Conservation (phyloP, 176 grass and related monocot genomes). For the Oryza glaberrima region DNA sequence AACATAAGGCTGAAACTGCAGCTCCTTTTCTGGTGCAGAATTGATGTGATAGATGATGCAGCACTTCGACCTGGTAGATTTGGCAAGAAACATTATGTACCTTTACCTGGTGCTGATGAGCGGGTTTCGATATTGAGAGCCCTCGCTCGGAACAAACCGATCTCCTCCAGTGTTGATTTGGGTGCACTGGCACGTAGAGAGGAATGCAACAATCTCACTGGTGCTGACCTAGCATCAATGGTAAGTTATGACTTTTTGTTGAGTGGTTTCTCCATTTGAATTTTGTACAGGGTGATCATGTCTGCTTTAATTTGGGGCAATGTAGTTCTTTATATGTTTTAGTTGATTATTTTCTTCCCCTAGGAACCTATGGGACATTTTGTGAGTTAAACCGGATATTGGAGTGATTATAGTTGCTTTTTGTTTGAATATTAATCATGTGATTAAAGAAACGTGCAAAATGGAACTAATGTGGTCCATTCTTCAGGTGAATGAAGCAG, state of each 20-base stretch:
- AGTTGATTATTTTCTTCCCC: neutral
- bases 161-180: slow-evolving; percentile 64
- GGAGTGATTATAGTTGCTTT: neutral
- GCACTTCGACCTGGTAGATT: slow-evolving; percentile 84
- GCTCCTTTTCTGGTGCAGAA: slow-evolving; percentile 39
- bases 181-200: slow-evolving; percentile 50
- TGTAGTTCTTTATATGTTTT: neutral
- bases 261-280: neutral
- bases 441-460: neutral
- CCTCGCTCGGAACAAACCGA: slow-evolving; percentile 63
- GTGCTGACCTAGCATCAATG: slow-evolving; percentile 75
- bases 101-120: slow-evolving; percentile 68
- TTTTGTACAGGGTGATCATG: neutral
- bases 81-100: slow-evolving; percentile 78
- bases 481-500: slow-evolving; percentile 83
- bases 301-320: neutral
- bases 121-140: slow-evolving; percentile 75
- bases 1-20: neutral
- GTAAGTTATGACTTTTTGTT: slow-evolving; percentile 41
- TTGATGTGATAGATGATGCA: slow-evolving; percentile 93
- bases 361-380: neutral
- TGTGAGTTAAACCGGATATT: neutral
- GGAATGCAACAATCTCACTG: slow-evolving; percentile 73
- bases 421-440: neutral
- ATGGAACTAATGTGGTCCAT: neutral